Percentiles rank a stretch among this genome's conserved stretches.
phyloP scores from a whole-genome alignment of 805 yeast species.

The Kodamaea laetipori region DNA sequence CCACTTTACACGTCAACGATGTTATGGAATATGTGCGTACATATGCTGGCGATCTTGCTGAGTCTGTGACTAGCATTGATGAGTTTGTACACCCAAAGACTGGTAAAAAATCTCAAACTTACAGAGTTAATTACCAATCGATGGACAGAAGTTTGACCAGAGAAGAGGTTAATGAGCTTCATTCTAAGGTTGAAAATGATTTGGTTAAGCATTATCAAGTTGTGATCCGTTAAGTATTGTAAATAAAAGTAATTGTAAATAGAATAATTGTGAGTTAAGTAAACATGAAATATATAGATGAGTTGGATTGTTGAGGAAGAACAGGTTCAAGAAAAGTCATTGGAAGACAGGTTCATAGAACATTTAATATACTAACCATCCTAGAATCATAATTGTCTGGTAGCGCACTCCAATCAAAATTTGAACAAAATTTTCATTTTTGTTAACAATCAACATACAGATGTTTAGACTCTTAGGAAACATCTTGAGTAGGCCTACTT shows the following conservation, averaged over 20 bases:
- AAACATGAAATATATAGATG: too few relatives aligned
- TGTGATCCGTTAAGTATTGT: constrained; percentile 45
- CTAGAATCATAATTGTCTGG: background rate
- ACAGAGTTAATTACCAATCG: constrained; percentile 88
- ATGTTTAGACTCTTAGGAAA: constrained; percentile 16
- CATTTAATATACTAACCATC: too few relatives aligned
- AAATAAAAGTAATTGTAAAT: background rate
- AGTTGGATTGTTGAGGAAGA: too few relatives aligned
- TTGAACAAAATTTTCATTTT: constrained; percentile 3
- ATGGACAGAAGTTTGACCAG: constrained; percentile 92
- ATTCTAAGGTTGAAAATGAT: constrained; percentile 61
- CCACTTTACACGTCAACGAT: constrained; percentile 76
- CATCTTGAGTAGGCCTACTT: constrained; percentile 1
- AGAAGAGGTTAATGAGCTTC: constrained; percentile 77
- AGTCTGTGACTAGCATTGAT: constrained; percentile 78
- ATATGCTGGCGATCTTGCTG: constrained; percentile 85
- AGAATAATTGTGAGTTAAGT: too few relatives aligned
- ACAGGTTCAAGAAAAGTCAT: too few relatives aligned
- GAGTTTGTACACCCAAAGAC: constrained; percentile 86
- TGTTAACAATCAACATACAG: background rate
- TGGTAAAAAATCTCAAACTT: constrained; percentile 75
- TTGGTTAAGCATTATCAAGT: constrained; percentile 56
- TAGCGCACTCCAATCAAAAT: constrained; percentile 3
- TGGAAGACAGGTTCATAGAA: too few relatives aligned
- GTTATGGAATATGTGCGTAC: constrained; percentile 89